A percentile compares a stretch with the other conserved stretches of the same genome.
Conservation (phyloP, 148 eudicot species). For the Rhododendron kiyosumense region DNA sequence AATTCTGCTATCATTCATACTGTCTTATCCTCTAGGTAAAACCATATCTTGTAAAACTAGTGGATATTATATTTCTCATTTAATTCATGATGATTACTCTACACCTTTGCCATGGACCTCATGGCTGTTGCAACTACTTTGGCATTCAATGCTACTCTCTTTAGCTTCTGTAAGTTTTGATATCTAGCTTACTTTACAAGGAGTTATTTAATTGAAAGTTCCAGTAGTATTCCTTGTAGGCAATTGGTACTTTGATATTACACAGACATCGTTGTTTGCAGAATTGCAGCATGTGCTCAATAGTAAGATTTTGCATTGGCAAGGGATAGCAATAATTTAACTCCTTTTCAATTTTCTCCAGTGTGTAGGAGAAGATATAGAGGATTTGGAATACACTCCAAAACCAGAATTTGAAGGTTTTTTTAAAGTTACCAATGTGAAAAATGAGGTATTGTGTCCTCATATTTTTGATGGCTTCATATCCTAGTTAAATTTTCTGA, state of each 20-base stretch:
- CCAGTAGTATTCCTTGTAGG: background rate
- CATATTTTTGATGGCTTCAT: background rate
- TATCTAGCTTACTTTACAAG: background rate
- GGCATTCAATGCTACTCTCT: background rate
- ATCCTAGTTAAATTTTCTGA: background rate
- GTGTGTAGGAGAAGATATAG: conserved; percentile 98
- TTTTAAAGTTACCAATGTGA: conserved; percentile 80
- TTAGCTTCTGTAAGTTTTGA: background rate
- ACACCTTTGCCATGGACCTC: background rate
- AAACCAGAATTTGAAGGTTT: conserved; percentile 95
- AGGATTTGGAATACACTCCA: conserved; percentile 92
- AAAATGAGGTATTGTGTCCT: conserved; percentile 63
- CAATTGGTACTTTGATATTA: background rate
- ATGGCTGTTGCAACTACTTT: background rate
- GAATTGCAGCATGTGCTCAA: background rate
- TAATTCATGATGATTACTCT: background rate
- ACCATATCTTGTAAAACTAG: background rate
- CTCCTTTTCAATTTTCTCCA: conserved; percentile 22
- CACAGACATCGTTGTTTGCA: background rate
- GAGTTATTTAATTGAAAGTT: background rate
- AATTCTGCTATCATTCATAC: background rate
- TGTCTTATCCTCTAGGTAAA: background rate
- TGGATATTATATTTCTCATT: background rate
- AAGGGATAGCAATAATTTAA: background rate
- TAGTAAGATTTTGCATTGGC: conserved; percentile 3